These are phyloP conservation scores for Rhizophagus sp. DNA, from an alignment of 192 early-diverging fungal genomes.

Conservation along the genomic window DNA sequence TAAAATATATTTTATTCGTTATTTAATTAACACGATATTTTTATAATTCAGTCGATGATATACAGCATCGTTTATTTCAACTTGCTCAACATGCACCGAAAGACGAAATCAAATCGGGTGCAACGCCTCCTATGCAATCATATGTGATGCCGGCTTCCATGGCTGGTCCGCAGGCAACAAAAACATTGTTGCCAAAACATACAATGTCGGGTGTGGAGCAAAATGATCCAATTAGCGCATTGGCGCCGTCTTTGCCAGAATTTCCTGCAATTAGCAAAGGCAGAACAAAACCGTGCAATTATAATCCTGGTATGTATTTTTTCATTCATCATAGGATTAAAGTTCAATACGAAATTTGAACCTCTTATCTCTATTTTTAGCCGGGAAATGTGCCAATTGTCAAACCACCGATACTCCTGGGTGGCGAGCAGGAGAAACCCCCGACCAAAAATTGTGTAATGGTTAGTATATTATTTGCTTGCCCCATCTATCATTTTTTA, in stretches of 20 bases:
- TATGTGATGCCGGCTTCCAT: neutral
- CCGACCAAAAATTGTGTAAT: conserved; percentile 32
- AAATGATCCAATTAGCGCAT: neutral
- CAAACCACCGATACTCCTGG: conserved; percentile 26
- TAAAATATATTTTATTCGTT: neutral
- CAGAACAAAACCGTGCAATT: conserved; percentile 11
- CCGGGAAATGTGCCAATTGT: conserved; percentile 29
- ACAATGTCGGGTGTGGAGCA: neutral
- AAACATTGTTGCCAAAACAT: neutral
- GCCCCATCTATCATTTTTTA: neutral
- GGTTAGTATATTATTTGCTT: neutral
- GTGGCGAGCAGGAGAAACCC: conserved; percentile 33
- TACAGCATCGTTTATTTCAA: neutral
- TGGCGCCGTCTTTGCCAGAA: neutral
- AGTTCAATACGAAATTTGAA: no score
- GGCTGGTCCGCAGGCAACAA: neutral
- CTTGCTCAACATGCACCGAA: neutral
- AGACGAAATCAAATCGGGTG: neutral
- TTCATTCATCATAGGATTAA: neutral
- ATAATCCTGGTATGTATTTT: conserved; percentile 7
- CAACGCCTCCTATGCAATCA: neutral
- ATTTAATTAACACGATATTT: neutral
- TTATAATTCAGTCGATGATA: neutral
- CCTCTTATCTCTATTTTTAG: neutral
- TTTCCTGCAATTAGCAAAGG: neutral